Percentiles rank a stretch among this genome's conserved stretches.
Evolutionary conservation across 805 yeast species (phyloP).

Genomic region (Cyberlindnera amylophila): DNA sequence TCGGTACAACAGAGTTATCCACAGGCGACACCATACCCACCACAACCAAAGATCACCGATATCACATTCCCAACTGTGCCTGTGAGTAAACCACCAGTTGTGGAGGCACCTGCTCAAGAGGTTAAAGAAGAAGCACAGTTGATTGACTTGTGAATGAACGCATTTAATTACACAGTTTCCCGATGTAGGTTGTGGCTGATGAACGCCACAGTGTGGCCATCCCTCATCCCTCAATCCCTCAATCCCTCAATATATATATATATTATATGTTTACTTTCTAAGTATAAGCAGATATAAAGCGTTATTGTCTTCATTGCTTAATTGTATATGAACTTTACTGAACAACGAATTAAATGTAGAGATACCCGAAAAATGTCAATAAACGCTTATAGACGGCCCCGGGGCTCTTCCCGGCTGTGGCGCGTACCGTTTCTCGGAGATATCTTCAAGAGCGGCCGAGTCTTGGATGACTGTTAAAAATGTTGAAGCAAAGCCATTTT

Average conservation of each 20-base stretch:
- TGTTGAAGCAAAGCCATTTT: background rate
- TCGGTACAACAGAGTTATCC: constrained; percentile 3
- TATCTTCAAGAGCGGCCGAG: background rate
- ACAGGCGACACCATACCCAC: constrained; percentile 10
- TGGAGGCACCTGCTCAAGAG: constrained; percentile 10
- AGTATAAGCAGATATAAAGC: too few species aligned
- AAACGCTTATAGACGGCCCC: background rate
- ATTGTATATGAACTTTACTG: too few species aligned
- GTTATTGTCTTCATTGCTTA: too few species aligned
- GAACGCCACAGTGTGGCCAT: too few species aligned
- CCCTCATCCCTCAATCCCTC: background rate
- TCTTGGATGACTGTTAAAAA: background rate
- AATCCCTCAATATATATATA: too few species aligned
- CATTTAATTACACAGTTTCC: too few species aligned
- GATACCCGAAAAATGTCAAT: too few species aligned
- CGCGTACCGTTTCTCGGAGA: background rate
- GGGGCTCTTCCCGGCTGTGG: background rate
- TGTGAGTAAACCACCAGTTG: constrained; percentile 23
- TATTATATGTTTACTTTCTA: too few species aligned
- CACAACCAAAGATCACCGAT: constrained; percentile 29
- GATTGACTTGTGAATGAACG: constrained; percentile 31
- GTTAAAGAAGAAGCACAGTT: constrained; percentile 21
- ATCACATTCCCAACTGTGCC: constrained; percentile 42
- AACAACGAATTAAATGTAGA: too few species aligned
- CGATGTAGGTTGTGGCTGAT: too few species aligned